Evolutionary conservation across 2,329 filamentous ascomycete species (phyloP), one percentile per base, ranked within the genome.

Genomic region (Cladosporium sp.): DNA sequence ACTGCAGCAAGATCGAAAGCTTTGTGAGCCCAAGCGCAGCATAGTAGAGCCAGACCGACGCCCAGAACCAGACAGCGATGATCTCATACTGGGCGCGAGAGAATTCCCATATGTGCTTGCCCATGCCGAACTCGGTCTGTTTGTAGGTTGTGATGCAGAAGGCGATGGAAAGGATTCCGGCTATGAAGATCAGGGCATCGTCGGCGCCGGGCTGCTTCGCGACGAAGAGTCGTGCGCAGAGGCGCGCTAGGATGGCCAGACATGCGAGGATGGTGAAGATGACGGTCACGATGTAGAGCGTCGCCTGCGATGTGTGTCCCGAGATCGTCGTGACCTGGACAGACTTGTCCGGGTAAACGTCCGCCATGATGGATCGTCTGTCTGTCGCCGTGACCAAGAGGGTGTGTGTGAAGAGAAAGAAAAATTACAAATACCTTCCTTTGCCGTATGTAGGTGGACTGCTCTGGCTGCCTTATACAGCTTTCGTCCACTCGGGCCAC

Each of bases 1-100:
- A 80, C 60, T 79, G 77, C 54, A 79, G 67, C 3, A 79, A 64
- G 36, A 80, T 78, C 0, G 76, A 77, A 8, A 74, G 68, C 65
- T 79, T 79, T 25, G 74, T 74, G 57, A 70, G 71, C 17, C 65
- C 68, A 34, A 74, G 61, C 6, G 68, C 70, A 19, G 71, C 59
- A 56, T 75, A 73, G 64, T 75, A 75, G 20, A 74, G 71, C 71
- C 44, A 76, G 73, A 63, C 79, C 24, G 62, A 65, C 2, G 57
- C 45, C 55, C 62, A 66, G 5, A 66, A 58, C 52, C 56, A 39
- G 13, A 58, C 17, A 3, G 57, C 50, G 39, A 44, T 58, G 3
- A 51, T 28, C 15, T 54, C 47, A 4, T 63, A 44, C 3, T 48
- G 40, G 13, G 44, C 9, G 12, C 32, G 40, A n/a, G 52, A 40